Evolutionary conservation across 371 early-diverging fungal species (phyloP), one percentile per base, ranked within the genome.

Genomic region (Apophysomyces ossiformis): DNA sequence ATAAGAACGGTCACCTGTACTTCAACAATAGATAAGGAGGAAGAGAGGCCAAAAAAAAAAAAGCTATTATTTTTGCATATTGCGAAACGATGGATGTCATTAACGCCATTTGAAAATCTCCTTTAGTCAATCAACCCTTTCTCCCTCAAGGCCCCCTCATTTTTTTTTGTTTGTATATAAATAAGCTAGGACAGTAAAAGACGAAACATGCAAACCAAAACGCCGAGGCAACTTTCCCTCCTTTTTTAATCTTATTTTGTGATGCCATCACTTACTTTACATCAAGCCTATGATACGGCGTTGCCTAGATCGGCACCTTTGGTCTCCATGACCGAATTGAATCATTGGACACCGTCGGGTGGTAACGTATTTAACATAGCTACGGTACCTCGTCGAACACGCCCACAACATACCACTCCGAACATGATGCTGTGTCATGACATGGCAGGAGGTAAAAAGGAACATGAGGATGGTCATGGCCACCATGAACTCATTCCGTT

Each of bases 401-500:
- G 54, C 8, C 54, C 54, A 21, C 3, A 21, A 4, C n/a, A 50
- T 21, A 21, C 54, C 54, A 21, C 21, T 4, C 21, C 54, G 9
- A 8, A 50, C 18, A 16, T 50, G 21, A 50, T 50, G 54, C 54
- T 50, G 7, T 50, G 54, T 26, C 90, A 90, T 66, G 90, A 90
- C 71, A 87, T 87, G 86, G 85, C 82, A 4, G 85, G 83, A 67
- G 80, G 80, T 78, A 70, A 58, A 36, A 7, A 1, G 12, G 15
- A 26, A 35, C 16, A 39, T 0, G 21, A 9, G 12, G 9, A 18
- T 5, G 11, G 37, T 2, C 2, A 0, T 63, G 13, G 9, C 26
- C 26, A 63, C 12, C 35, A 46, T 15, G 32, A 26, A 26, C 32
- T 26, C 32, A 26, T 26, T 26, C 32, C 32, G 32, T 26, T 26